Evolutionary conservation across 208 protist species (phyloP).

Genomic region (Leishmania guyanensis): DNA sequence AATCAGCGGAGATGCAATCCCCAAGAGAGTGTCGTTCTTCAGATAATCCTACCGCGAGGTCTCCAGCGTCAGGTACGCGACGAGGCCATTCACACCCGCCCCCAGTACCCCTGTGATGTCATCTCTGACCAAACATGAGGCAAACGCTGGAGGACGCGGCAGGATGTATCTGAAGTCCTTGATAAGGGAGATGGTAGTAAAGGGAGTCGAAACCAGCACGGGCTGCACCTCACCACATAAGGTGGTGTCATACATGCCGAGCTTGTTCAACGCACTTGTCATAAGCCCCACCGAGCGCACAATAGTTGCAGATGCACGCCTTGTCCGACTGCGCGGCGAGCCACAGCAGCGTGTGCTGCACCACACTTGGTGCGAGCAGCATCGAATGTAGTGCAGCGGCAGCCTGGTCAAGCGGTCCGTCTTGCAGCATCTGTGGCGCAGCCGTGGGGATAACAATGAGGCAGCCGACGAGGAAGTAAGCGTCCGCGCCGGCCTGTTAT

Average conservation of each 20-base stretch:
- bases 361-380: constrained; percentile 2
- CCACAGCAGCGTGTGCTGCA: constrained; percentile 25
- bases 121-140: neutral
- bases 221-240: constrained; percentile 13
- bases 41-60: constrained; percentile 17
- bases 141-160: constrained; percentile 8
- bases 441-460: constrained; percentile 8
- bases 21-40: constrained; percentile 5
- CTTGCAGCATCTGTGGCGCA: neutral
- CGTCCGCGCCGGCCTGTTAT: neutral
- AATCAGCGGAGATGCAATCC: constrained; percentile 6
- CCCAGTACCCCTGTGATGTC: neutral
- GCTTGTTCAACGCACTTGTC: constrained; percentile 35
- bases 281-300: constrained; percentile 25
- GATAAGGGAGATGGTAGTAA: constrained; percentile 33
- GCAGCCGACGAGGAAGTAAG: constrained; percentile 31
- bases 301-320: constrained; percentile 19
- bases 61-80: constrained; percentile 19
- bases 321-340: constrained; percentile 23
- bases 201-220: constrained; percentile 24
- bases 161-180: constrained; percentile 35
- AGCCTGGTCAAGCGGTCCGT: constrained; percentile 14
- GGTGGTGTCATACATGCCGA: constrained; percentile 28
- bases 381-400: constrained; percentile 17
- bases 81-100: constrained; percentile 4